Evolutionary conservation across 2,329 filamentous ascomycete genomes (phyloP).

Genomic region (Monascus ruber): DNA sequence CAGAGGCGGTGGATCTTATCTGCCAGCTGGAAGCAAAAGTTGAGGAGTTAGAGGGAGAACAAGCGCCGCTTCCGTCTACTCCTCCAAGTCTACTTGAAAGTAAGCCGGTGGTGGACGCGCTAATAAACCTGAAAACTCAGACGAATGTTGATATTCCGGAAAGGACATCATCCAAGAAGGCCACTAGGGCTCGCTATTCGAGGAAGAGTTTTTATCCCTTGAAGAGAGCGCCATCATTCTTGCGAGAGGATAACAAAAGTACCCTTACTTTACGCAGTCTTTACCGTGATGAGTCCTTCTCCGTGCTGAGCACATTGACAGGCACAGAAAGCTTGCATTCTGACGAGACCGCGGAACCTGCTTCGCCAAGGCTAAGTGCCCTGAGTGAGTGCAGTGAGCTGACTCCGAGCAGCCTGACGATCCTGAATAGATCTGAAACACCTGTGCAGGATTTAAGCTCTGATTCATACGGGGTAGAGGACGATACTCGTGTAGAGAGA

Average conservation of each 20-base stretch:
- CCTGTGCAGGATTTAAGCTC: constrained; percentile 8
- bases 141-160: constrained; percentile 26
- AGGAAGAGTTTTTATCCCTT: constrained; percentile 16
- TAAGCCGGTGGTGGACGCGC: constrained; percentile 5
- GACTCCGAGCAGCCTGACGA: constrained; percentile 16
- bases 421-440: constrained; percentile 12
- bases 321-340: constrained; percentile 27
- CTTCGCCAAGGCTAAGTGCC: constrained; percentile 31
- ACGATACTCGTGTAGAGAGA: constrained; percentile 16
- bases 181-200: constrained; percentile 9
- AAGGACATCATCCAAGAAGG: constrained; percentile 26
- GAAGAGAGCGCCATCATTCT: constrained; percentile 28
- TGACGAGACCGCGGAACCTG: constrained; percentile 20
- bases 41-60: constrained; percentile 18
- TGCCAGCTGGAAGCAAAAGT: constrained; percentile 32
- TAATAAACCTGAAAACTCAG: constrained; percentile 17
- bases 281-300: constrained; percentile 20
- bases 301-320: constrained; percentile 18
- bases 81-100: constrained; percentile 10
- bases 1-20: constrained; percentile 33
- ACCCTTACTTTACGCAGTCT: constrained; percentile 30
- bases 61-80: constrained; percentile 12
- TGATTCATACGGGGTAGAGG: constrained; percentile 8
- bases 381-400: constrained; percentile 36
- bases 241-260: constrained; percentile 23